Base-by-base conservation (phyloP, 1,284 basidiomycete genomes). In the Ceratobasidium theobromae region DNA sequence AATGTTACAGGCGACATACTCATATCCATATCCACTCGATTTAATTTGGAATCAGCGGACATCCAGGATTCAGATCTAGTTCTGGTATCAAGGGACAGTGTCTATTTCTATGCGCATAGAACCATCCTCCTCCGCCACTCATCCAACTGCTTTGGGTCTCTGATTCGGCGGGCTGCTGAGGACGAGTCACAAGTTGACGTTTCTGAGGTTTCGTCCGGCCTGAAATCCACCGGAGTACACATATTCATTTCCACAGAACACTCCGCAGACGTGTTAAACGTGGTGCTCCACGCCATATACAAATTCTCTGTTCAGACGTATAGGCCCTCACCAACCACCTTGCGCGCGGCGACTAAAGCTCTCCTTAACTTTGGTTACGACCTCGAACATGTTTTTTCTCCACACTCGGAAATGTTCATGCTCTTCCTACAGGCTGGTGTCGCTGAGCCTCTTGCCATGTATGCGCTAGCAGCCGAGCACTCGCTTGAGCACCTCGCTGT, bases 401-500 rank as follows among this genome's bases (percentile, higher is more conserved):
- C 54, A 12, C 25, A 54, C 27, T 51, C 62, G 1, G 64, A 65
- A 21, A 32, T 69, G 8, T 68, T 53, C 32, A 57, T 53, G n/a
- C 41, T 69, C 0, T 62, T 67, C 25, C 30, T 71, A 12, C 46
- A 57, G 23, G 77, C 84, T 68, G 85, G 85, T 2, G 84, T 83
- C 1, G 72, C 82, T 35, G 78, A 76, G 65, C 84, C 86, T 2
- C 73, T 87, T 46, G 81, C 85, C 38, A 74, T 86, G 9, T 87
- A 86, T 74, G 77, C 83, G 0, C 78, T 87, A 30, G 84, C 86
- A 3, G 81, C 85, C 1, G 78, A 76, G 12, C 74, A 82, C 69
- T 81, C 83, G 70, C 73, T 87, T 40, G 80, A 84, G 65, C 81
- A 84, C 53, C 79, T 87, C 48, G 86, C 86, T 1, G 81, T 85